Conservation (phyloP, 192 early-diverging fungal genomes). For the Entomortierella parvispora region DNA sequence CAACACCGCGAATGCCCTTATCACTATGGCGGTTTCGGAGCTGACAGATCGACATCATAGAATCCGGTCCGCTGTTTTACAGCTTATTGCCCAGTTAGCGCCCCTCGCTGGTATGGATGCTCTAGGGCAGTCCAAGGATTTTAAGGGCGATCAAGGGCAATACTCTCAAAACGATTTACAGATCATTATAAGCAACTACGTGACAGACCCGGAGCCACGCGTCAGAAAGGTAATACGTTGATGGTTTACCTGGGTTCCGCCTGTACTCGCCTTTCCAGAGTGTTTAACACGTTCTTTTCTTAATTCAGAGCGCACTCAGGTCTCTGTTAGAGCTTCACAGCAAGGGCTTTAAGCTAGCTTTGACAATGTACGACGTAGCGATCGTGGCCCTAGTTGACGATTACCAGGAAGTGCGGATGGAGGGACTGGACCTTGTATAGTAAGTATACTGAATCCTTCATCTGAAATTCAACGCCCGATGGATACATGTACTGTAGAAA, state of each 20-base stretch:
- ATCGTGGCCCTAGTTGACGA: constrained; percentile 76
- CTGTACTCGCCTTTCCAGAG: too few species aligned
- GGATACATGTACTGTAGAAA: neutral
- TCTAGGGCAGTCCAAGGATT: neutral
- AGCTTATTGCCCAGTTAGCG: constrained; percentile 55
- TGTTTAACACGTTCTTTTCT: neutral
- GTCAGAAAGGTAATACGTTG: constrained; percentile 69
- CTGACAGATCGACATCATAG: constrained; percentile 60
- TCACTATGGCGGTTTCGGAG: constrained; percentile 46
- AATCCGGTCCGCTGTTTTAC: constrained; percentile 56
- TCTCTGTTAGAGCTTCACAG: constrained; percentile 60
- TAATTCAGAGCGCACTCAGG: constrained; percentile 55
- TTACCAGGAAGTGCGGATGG: constrained; percentile 77
- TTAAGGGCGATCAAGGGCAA: neutral
- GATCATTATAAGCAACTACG: constrained; percentile 59
- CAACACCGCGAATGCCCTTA: constrained; percentile 44
- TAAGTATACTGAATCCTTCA: constrained; percentile 20
- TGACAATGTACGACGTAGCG: constrained; percentile 69
- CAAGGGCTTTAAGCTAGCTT: constrained; percentile 56
- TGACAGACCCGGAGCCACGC: constrained; percentile 58
- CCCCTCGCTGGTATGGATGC: constrained; percentile 31
- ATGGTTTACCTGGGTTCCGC: too few species aligned
- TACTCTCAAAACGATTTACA: constrained; percentile 57
- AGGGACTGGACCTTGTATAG: constrained; percentile 75
- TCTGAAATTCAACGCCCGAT: neutral